These are phyloP conservation scores for Kwoniella europaea DNA, from an alignment of 768 basidiomycete species.

Conservation along the genomic window DNA sequence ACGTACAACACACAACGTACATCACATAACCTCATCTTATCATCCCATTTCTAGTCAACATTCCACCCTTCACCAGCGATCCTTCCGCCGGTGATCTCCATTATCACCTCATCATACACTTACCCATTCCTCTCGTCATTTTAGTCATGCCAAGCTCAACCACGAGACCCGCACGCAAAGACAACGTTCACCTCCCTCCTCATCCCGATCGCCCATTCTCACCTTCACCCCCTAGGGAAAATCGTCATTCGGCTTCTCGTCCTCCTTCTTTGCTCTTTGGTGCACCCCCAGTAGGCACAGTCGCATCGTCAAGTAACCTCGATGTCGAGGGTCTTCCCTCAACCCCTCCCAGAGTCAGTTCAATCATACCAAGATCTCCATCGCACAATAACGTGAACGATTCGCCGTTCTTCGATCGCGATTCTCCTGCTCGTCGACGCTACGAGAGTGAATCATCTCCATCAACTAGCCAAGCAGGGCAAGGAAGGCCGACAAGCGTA, in stretches of 20 bases:
- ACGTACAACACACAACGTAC: too few species aligned
- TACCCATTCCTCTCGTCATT: conserved; percentile 35
- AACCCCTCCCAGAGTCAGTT: conserved; percentile 14
- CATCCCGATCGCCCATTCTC: conserved; percentile 42
- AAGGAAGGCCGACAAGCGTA: background rate
- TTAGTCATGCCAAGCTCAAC: conserved; percentile 13
- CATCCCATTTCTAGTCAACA: background rate
- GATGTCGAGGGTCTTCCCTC: conserved; percentile 31
- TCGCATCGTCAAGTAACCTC: conserved; percentile 25
- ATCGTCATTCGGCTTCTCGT: conserved; percentile 40
- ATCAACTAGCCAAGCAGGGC: background rate
- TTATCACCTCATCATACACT: background rate
- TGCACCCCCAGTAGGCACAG: conserved; percentile 26
- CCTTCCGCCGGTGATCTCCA: background rate
- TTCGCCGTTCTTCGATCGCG: background rate
- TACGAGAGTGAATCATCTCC: conserved; percentile 11
- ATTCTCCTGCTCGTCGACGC: background rate
- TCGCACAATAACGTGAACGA: conserved; percentile 5
- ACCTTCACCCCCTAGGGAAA: conserved; percentile 48
- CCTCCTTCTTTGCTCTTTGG: conserved; percentile 46
- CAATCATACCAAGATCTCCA: background rate
- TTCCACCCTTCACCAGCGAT: background rate
- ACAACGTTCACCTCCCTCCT: background rate
- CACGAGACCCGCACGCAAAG: background rate
- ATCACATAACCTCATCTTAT: too few species aligned